Evolutionary conservation across 1,284 basidiomycete species (phyloP), one percentile per base, ranked within the genome.

Genomic region (Prillingera fragicola): DNA sequence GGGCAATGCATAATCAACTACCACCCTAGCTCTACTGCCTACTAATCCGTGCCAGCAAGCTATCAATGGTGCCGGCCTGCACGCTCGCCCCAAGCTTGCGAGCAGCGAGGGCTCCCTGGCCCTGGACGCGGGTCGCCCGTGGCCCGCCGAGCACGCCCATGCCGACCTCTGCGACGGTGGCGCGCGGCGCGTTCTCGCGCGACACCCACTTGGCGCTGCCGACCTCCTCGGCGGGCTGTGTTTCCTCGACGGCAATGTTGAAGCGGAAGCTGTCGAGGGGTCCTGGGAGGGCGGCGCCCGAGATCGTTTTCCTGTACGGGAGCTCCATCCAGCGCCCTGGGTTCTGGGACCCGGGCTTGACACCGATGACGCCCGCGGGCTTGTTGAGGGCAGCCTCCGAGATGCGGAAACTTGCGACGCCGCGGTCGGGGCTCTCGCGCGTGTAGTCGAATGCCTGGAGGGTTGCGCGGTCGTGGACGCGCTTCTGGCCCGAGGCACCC

Each of bases 201-300:
- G 31, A 43, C 27, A 52, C 50, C 46, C 46, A 52, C 22, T 42
- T 46, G 17, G 14, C 10, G 8, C 32, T 26, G 7, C 53, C 46
- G 21, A 41, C 26, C 8, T 22, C 22, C 3, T 33, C 24, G 13
- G 18, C 19, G 6, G 31, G 44, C n/a, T n/a, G 44, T 35, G 13
- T 41, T 55, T 42, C 41, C 36, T 27, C 28, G 10, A 65, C 55
- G 24, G 48, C 43, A 38, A 70, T 56, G 38, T 66, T 57, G 40
- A 68, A 68, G 17, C 43, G 47, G 50, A 66, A 53, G 0, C 55
- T 56, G 44, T 66, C 55, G 32, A 70, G 53, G 2, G 69, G 63
- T 12, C 49, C 48, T 8, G 54, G 52, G n/a, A 46, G 35, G n/a
- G 24, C 32, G 4, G 55, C 53, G 6, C 29, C n/a, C 14, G 52